These are phyloP conservation scores for Wickerhamomyces ciferrii DNA, from an alignment of 805 yeast species.

Conservation along the genomic window DNA sequence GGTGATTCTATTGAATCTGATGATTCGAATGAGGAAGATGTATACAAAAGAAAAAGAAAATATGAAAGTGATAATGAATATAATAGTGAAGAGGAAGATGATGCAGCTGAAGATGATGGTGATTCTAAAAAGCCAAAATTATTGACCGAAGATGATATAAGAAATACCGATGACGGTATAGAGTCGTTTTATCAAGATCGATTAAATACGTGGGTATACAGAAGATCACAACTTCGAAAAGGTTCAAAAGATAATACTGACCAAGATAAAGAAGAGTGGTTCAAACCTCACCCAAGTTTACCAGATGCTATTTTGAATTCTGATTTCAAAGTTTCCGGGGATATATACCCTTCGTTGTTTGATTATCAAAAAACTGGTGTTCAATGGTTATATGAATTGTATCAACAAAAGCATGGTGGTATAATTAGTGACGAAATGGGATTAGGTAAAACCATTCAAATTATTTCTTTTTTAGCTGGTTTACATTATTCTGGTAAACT, in stretches of 20 bases:
- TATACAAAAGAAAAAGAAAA: slow-evolving; percentile 13
- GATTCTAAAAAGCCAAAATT: slow-evolving; percentile 9
- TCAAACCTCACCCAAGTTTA: slow-evolving; percentile 67
- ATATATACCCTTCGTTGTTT: slow-evolving; percentile 77
- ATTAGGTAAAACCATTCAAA: slow-evolving; percentile 89
- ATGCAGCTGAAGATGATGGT: slow-evolving; percentile 16
- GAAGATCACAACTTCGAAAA: slow-evolving; percentile 41
- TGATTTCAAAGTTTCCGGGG: slow-evolving; percentile 80
- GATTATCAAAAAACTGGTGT: slow-evolving; percentile 96
- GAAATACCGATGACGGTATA: slow-evolving; percentile 77
- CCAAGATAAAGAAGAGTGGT: slow-evolving; percentile 50
- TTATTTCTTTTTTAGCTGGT: slow-evolving; percentile 87
- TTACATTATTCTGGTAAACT: slow-evolving; percentile 76
- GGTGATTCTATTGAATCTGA: slow-evolving; percentile 7
- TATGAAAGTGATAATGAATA: slow-evolving; percentile 18
- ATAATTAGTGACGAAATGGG: slow-evolving; percentile 99
- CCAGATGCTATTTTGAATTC: slow-evolving; percentile 73
- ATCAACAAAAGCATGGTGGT: slow-evolving; percentile 86
- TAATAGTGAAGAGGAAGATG: slow-evolving; percentile 20
- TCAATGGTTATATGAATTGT: slow-evolving; percentile 96
- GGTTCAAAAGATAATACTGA: slow-evolving; percentile 15
- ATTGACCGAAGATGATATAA: slow-evolving; percentile 26
- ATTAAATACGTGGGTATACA: slow-evolving; percentile 51
- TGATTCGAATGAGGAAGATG: slow-evolving; percentile 1
- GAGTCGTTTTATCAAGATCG: slow-evolving; percentile 58